These are phyloP conservation scores for Boletus eberwhitei DNA, from an alignment of 768 basidiomycete genomes.

Conservation along the genomic window DNA sequence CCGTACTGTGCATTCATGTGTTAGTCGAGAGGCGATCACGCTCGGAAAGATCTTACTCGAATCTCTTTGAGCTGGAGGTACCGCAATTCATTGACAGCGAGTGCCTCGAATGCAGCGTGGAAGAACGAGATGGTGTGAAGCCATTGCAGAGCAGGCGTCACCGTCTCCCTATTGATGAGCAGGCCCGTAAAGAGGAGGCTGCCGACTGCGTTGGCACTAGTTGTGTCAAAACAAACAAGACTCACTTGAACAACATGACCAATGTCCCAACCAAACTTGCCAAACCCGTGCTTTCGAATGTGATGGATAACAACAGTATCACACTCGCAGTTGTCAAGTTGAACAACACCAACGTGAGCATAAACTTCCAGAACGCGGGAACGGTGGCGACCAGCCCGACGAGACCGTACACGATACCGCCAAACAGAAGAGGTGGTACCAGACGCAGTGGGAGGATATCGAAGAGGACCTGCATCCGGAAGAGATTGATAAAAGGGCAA, in stretches of 20 bases:
- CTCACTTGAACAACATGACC: constrained; percentile 98
- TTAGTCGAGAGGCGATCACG: constrained; percentile 2
- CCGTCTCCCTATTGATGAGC: constrained; percentile 89
- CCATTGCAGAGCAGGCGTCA: constrained; percentile 72
- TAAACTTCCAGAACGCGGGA: constrained; percentile 95
- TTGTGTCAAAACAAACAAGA: constrained; percentile 12
- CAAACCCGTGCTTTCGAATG: constrained; percentile 81
- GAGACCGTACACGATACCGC: constrained; percentile 91
- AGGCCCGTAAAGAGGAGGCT: constrained; percentile 95
- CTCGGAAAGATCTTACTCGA: constrained; percentile 54
- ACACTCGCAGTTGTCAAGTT: constrained; percentile 94
- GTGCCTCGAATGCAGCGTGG: constrained; percentile 96
- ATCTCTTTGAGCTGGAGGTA: constrained; percentile 91
- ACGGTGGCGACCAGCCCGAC: constrained; percentile 94
- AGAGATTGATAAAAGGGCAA: neutral
- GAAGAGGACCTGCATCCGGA: constrained; percentile 69
- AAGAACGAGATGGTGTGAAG: constrained; percentile 93
- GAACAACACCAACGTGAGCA: constrained; percentile 93
- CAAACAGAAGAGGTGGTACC: constrained; percentile 92
- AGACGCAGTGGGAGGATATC: constrained; percentile 94
- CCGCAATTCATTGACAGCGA: constrained; percentile 95
- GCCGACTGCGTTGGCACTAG: constrained; percentile 6
- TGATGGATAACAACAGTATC: constrained; percentile 85
- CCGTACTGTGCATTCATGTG: constrained; percentile 66
- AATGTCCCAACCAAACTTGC: constrained; percentile 93